Conservation (phyloP, 805 yeast species). For the Metschnikowia gelsemii region DNA sequence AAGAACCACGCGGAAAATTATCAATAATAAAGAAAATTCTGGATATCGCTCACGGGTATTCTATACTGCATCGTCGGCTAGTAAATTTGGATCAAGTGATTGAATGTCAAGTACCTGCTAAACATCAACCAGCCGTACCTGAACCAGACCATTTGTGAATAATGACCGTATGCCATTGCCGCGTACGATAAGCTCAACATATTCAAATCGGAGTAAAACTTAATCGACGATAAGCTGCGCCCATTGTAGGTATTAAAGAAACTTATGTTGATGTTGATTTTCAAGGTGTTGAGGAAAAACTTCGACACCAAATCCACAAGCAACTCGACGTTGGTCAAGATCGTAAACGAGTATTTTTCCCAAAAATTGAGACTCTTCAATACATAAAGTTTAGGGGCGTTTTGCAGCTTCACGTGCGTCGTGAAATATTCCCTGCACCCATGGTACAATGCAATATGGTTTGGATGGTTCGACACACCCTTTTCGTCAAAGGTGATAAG, state of each 20-base stretch:
- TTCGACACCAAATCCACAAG: conserved; percentile 39
- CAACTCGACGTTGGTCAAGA: conserved; percentile 42
- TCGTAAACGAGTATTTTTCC: conserved; percentile 51
- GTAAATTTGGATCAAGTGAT: conserved; percentile 51
- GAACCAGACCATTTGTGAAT: conserved; percentile 93
- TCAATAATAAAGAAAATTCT: no score
- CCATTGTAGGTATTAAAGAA: conserved; percentile 28
- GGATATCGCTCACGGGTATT: no score
- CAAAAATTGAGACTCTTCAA: conserved; percentile 38
- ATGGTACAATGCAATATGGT: conserved; percentile 65
- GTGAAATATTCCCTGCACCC: conserved; percentile 45
- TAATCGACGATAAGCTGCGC: conserved; percentile 29
- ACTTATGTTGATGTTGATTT: conserved; percentile 38
- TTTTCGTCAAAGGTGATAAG: conserved; percentile 75
- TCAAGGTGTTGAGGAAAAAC: conserved; percentile 30
- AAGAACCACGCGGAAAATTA: no score
- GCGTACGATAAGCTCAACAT: conserved; percentile 48
- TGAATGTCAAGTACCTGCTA: conserved; percentile 74
- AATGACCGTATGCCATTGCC: conserved; percentile 81
- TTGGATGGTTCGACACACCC: conserved; percentile 88
- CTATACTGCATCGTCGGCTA: not conserved
- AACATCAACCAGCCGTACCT: conserved; percentile 82
- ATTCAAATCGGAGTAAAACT: conserved; percentile 35
- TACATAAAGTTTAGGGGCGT: conserved; percentile 24
- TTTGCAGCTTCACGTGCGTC: conserved; percentile 9